Base-by-base conservation (phyloP, 768 basidiomycete genomes). In the Multifurca ochricompacta region DNA sequence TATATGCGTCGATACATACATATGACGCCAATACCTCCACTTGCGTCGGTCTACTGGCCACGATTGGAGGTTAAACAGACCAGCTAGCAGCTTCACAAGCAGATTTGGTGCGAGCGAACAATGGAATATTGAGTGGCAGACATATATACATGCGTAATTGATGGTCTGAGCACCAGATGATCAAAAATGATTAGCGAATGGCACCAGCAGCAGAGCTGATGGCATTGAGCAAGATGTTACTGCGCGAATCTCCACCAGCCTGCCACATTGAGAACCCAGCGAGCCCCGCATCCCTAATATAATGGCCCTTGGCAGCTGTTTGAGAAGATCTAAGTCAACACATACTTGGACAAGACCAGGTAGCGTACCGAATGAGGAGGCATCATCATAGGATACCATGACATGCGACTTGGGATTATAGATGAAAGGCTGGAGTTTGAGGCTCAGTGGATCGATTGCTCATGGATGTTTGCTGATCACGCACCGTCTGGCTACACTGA, bases 201-300 rank as follows among this genome's bases (percentile, higher is more conserved):
- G 36, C 13, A 3, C 58, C 46, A 1, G 55, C 9, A 1, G 23
- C 71, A 1, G 27, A n/a, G 13, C 18, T 56, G 49, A 74, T 73
- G 41, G 73, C 62, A 4, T 62, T 46, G 43, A 72, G 47, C n/a
- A 74, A 66, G 14, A 69, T 57, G 54, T 68, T 65, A n/a, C n/a
- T n/a, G 6, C 72, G 40, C 61, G 60, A 71, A 61, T 77, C 76
- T 23, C 77, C 72, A 5, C 68, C 74, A 18, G 68, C 65, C 54
- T 78, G 70, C 62, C 74, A 77, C 69, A 77, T 70, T 18, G 76
- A 69, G 37, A 71, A 76, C 27, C 76, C 77, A 11, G 40, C 60
- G 16, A 77, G 67, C n/a, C 67, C 64, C 0, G 53, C 9, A 14
- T 63, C 18, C 19, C 59, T 54, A 59, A 77, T 75, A 52, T 62